Conservation (phyloP, 495 filamentous ascomycete species). For the Articulospora tetracladia region DNA sequence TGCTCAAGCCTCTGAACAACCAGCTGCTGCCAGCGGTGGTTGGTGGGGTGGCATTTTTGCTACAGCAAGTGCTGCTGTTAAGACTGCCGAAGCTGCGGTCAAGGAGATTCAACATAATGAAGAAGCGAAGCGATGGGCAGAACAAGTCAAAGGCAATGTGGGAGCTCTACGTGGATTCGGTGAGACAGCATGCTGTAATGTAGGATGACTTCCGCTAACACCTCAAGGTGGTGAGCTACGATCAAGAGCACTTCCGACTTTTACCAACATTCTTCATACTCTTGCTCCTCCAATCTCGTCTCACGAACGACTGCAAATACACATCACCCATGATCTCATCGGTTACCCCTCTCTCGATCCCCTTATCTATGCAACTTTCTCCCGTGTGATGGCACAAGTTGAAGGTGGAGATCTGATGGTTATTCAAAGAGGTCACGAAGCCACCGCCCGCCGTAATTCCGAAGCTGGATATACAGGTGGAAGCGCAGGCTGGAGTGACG, state of each 20-base stretch:
- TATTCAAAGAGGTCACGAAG: constrained; percentile 81
- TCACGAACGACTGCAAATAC: constrained; percentile 95
- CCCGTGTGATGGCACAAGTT: constrained; percentile 95
- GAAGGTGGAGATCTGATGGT: constrained; percentile 97
- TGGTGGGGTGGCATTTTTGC: constrained; percentile 91
- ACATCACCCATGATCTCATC: constrained; percentile 92
- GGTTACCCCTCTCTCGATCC: constrained; percentile 94
- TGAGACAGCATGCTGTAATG: constrained; percentile 36
- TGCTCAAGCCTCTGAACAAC: constrained; percentile 18
- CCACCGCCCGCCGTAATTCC: constrained; percentile 58
- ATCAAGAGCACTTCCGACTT: constrained; percentile 86
- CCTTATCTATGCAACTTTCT: constrained; percentile 89
- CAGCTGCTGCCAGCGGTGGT: constrained; percentile 35
- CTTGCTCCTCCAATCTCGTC: constrained; percentile 96
- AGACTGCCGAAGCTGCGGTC: constrained; percentile 88
- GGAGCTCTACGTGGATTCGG: constrained; percentile 75
- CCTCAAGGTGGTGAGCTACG: constrained; percentile 79
- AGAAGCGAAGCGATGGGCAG: constrained; percentile 93
- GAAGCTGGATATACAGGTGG: constrained; percentile 54
- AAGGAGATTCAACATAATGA: constrained; percentile 96
- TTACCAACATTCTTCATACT: constrained; percentile 89
- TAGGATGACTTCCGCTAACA: constrained; percentile 7
- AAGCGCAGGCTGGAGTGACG: constrained; percentile 74
- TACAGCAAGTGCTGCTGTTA: constrained; percentile 77
- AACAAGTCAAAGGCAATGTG: constrained; percentile 90